Evolutionary conservation across 345 rosid species (phyloP).

Genomic region (Geranium rotundifolium): DNA sequence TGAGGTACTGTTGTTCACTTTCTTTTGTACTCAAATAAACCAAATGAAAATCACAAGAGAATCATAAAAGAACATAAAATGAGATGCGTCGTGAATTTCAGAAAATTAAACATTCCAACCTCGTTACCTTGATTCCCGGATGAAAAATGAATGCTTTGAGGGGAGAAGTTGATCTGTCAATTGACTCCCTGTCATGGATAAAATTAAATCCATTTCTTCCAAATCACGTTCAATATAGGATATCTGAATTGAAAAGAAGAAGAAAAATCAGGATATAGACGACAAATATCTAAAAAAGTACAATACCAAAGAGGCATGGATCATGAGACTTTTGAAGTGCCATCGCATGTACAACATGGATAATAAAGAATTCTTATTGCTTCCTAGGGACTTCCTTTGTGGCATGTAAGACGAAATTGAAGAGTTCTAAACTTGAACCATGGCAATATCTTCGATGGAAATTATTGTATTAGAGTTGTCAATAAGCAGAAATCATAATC

Average conservation of each 20-base stretch:
- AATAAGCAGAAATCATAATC: too few relatives aligned
- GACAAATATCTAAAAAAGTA: too few relatives aligned
- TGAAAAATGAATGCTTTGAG: constrained; percentile 29
- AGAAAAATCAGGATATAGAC: not conserved
- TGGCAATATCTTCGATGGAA: too few relatives aligned
- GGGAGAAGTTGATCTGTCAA: constrained; percentile 33
- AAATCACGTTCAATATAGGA: constrained; percentile 40
- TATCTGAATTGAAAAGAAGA: constrained; percentile 19
- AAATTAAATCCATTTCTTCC: constrained; percentile 31
- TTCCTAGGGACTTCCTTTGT: too few relatives aligned
- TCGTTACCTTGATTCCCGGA: constrained; percentile 32
- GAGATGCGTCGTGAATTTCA: not conserved
- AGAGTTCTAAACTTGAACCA: too few relatives aligned
- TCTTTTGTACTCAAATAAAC: not conserved
- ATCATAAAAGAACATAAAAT: not conserved
- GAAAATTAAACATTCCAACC: not conserved
- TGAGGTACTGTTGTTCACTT: not conserved
- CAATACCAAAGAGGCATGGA: not conserved
- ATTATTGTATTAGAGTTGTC: too few relatives aligned
- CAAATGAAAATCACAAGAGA: not conserved
- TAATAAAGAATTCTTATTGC: too few relatives aligned
- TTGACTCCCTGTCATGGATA: constrained; percentile 20
- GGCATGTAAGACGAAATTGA: not conserved
- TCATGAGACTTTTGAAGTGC: not conserved
- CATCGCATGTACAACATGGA: not conserved